phyloP scores from a whole-genome alignment of 1,284 basidiomycete species.

The Peniophora sp. region DNA sequence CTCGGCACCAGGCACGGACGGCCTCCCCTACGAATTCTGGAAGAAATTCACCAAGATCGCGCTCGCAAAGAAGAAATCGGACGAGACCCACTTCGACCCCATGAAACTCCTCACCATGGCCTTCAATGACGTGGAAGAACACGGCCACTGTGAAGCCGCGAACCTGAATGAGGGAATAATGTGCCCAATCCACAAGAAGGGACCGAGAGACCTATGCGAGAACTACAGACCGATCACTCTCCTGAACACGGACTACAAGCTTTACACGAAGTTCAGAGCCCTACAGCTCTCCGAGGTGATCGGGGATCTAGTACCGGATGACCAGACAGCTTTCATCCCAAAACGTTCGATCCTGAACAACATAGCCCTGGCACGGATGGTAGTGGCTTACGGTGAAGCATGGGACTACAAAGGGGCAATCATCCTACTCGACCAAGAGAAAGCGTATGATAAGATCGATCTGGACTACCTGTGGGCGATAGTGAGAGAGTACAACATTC shows the following conservation, averaged over 20 bases:
- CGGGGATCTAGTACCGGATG: constrained; percentile 11
- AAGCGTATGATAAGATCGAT: constrained; percentile 22
- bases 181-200: constrained; percentile 27
- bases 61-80: neutral
- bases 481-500: constrained; percentile 13
- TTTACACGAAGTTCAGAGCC: constrained; percentile 15
- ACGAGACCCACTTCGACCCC: neutral
- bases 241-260: constrained; percentile 25
- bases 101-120: constrained; percentile 10
- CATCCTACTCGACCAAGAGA: constrained; percentile 23
- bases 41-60: constrained; percentile 5
- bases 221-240: constrained; percentile 27
- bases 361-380: constrained; percentile 11
- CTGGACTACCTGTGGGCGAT: constrained; percentile 22
- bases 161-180: constrained; percentile 20
- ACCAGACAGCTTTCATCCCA: constrained; percentile 23
- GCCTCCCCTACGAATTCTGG: constrained; percentile 11
- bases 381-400: constrained; percentile 16
- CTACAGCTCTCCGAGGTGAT: constrained; percentile 10
- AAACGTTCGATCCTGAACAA: constrained; percentile 17
- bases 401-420: constrained; percentile 17
- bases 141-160: constrained; percentile 5
- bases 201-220: constrained; percentile 13
- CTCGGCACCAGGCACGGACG: constrained; percentile 4
- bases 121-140: constrained; percentile 12